Evolutionary conservation across 2,329 filamentous ascomycete species (phyloP).

Genomic region (Helicocarpus griseus): DNA sequence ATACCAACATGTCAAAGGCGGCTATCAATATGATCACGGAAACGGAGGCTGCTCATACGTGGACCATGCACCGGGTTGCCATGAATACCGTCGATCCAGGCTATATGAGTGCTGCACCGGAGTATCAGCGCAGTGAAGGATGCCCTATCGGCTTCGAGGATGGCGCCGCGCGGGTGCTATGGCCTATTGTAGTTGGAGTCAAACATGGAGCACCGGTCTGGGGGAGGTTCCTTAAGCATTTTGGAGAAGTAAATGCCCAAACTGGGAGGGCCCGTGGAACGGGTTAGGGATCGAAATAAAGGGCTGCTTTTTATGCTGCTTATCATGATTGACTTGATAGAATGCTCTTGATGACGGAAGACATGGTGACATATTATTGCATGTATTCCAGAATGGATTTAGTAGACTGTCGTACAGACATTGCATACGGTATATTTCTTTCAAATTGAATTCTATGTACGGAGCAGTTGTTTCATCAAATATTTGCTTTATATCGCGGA

Average conservation of each 20-base stretch:
- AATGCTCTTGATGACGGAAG: no score
- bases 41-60: slow-evolving; percentile 24
- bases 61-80: slow-evolving; percentile 21
- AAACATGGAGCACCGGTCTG: slow-evolving; percentile 10
- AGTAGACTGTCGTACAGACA: no score
- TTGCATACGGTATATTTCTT: no score
- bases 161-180: slow-evolving; percentile 28
- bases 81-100: slow-evolving; percentile 33
- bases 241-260: slow-evolving; percentile 10
- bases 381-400: no score
- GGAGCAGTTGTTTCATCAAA: no score
- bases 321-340: no score
- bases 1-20: slow-evolving; percentile 35
- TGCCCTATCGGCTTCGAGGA: slow-evolving; percentile 31
- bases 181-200: slow-evolving; percentile 23
- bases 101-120: slow-evolving; percentile 30
- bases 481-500: not conserved
- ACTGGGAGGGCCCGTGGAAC: not conserved
- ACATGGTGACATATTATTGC: no score
- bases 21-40: slow-evolving; percentile 35
- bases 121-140: slow-evolving; percentile 19
- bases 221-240: slow-evolving; percentile 19
- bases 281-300: no score
- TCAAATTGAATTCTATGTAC: no score
- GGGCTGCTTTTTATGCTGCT: no score